Base-by-base conservation (phyloP, 2,329 filamentous ascomycete genomes). In the Lasiodiplodia citricola region DNA sequence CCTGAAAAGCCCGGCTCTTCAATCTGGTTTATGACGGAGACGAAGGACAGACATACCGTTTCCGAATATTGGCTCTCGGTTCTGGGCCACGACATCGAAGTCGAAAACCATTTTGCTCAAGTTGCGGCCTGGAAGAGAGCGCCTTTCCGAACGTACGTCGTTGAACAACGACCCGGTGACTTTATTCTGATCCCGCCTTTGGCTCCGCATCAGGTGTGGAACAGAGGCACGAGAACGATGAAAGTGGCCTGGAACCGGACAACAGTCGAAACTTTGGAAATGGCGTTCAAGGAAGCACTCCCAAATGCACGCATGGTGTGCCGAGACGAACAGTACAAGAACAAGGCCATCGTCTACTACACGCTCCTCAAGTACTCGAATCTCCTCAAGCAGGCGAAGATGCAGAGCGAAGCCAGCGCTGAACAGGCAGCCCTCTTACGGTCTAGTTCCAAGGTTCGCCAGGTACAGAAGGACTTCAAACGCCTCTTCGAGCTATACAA, bases 11-110 rank as follows among this genome's bases (percentile, higher is more conserved):
- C 91, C 1, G 96, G 96, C 1, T 97, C 92, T 67, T 97, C 96
- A 0, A 88, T 99, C 47, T 99, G 96, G 96, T 97, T 98, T 77
- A 98, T 99, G 96, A 98, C 96, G 0, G 94, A 97, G 78, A 94
- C 90, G 44, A 96, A 96, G 74, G 96, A 99, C 75, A 90, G 96
- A 1, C 91, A 94, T 70, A 86, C 95, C 4, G 94, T 98, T 2
- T 91, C 94, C 0, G 95, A 98, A 75, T 98, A 97, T 78, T 99
- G 96, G 83, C 83, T 96, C 60, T 97, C 94, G 1, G 92, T 93
- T 79, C 86, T 99, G 5, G 96, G 96, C 1, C 96, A 99, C 76
- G 95, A 99, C 74, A 94, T 98, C 70, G 95, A 98, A 76, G 93
- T 98, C 21, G 96, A 99, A 77, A 93, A 95, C 72, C 95, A 98